Evolutionary conservation across 179 eudicot genomes (phyloP).

Genomic region (Sideroxylon spinosum): DNA sequence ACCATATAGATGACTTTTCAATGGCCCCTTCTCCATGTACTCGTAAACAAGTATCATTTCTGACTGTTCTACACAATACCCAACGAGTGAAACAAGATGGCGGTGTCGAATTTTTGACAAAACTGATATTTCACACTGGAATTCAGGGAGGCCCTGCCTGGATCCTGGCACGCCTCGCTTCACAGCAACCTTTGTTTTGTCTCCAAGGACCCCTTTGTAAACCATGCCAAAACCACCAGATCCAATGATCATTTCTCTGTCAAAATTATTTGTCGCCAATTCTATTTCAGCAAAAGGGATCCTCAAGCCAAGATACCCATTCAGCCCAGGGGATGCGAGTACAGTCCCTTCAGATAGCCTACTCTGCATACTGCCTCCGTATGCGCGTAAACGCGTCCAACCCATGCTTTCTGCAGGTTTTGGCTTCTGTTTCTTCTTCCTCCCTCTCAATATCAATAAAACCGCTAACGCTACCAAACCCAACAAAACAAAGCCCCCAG

Average conservation of each 20-base stretch:
- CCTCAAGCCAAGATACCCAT: conserved; percentile 37
- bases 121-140: conserved; percentile 69
- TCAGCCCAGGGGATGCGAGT: conserved; percentile 43
- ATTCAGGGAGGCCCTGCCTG: conserved; percentile 81
- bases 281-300: conserved; percentile 72
- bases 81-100: conserved; percentile 79
- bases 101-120: conserved; percentile 70
- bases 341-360: conserved; percentile 40
- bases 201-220: conserved; percentile 59
- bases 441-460: conserved; percentile 32
- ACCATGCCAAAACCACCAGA: conserved; percentile 90
- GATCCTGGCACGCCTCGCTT: conserved; percentile 80
- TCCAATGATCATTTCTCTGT: conserved; percentile 53
- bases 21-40: conserved; percentile 68
- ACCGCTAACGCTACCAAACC: conserved; percentile 30
- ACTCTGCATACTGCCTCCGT: conserved; percentile 45
- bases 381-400: conserved; percentile 57
- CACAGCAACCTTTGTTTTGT: conserved; percentile 60
- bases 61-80: conserved; percentile 77
- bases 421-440: conserved; percentile 36
- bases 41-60: conserved; percentile 89
- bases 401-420: conserved; percentile 50
- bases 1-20: conserved; percentile 67
- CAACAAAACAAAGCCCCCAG: conserved; percentile 44
- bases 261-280: conserved; percentile 59